These are phyloP conservation scores for Alternaria atra DNA, from an alignment of 2,329 filamentous ascomycete species.

Conservation along the genomic window DNA sequence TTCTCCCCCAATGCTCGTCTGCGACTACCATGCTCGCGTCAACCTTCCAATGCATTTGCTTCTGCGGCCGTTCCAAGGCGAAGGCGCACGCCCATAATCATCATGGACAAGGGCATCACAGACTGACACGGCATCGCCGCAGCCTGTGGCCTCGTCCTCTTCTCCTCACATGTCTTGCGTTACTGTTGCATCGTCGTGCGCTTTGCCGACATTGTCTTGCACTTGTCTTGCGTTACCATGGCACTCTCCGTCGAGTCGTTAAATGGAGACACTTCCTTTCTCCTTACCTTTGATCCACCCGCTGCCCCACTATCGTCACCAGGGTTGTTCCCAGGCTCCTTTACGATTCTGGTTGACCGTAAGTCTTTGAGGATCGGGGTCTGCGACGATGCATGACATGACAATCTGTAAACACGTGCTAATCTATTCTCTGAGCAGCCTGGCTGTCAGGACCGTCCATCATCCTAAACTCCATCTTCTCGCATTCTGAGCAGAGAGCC, in stretches of 20 bases:
- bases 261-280: conserved; percentile 71
- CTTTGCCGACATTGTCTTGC: conserved; percentile 6
- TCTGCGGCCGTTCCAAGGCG: conserved; percentile 9
- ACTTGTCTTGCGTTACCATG: conserved; percentile 55
- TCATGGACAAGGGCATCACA: conserved; percentile 18
- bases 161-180: conserved; percentile 9
- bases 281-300: conserved; percentile 68
- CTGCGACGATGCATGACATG: background rate
- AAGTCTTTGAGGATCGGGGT: conserved; percentile 2
- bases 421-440: conserved; percentile 41
- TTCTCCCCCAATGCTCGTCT: conserved; percentile 9
- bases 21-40: conserved; percentile 17
- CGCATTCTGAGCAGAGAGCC: conserved; percentile 64
- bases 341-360: conserved; percentile 74
- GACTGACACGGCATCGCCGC: conserved; percentile 9
- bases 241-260: conserved; percentile 70
- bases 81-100: conserved; percentile 11
- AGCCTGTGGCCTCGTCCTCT: conserved; percentile 3
- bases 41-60: conserved; percentile 15
- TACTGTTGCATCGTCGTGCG: conserved; percentile 6
- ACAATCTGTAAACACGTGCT: conserved; percentile 4
- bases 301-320: conserved; percentile 53
- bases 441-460: conserved; percentile 71
- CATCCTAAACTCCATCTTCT: conserved; percentile 69
- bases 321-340: conserved; percentile 58